A percentile compares a stretch with the other conserved stretches of the same genome.
Conservation (phyloP, 2,329 filamentous ascomycete genomes). For the Botrytis byssoidea region DNA sequence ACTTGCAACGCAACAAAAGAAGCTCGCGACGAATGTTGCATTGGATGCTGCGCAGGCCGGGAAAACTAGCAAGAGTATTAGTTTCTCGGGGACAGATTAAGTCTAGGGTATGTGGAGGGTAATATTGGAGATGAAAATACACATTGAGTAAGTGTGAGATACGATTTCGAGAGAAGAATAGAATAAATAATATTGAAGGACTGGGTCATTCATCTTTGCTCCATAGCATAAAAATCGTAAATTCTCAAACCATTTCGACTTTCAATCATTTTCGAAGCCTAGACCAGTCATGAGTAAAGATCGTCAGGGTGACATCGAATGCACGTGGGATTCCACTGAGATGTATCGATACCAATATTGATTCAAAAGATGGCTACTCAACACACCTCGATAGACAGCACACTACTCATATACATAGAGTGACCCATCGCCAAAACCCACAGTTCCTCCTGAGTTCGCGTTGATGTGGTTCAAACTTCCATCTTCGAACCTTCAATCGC, state of each 20-base stretch:
- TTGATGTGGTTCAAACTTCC: no score
- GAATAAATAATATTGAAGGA: not conserved
- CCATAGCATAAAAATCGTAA: not conserved
- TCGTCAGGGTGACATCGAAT: not conserved
- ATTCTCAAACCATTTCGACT: not conserved
- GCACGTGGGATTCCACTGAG: not conserved
- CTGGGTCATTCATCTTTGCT: not conserved
- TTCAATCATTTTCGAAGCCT: not conserved
- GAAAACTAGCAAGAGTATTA: constrained; percentile 33
- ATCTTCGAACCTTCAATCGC: no score
- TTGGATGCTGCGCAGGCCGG: constrained; percentile 41
- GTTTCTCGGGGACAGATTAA: constrained; percentile 19
- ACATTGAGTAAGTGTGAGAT: not conserved
- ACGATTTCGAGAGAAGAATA: not conserved
- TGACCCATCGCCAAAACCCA: no score
- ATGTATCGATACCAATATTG: not conserved
- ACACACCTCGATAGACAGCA: not conserved
- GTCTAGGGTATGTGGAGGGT: not conserved
- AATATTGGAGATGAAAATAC: not conserved
- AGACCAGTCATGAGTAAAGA: not conserved
- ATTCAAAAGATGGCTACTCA: not conserved
- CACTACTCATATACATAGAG: no score
- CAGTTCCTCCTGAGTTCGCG: no score
- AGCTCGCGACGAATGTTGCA: constrained; percentile 54
- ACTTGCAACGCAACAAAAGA: constrained; percentile 49